These are phyloP conservation scores for Trichosporon coremiiforme DNA, from an alignment of 1,284 basidiomycete genomes.

Conservation along the genomic window DNA sequence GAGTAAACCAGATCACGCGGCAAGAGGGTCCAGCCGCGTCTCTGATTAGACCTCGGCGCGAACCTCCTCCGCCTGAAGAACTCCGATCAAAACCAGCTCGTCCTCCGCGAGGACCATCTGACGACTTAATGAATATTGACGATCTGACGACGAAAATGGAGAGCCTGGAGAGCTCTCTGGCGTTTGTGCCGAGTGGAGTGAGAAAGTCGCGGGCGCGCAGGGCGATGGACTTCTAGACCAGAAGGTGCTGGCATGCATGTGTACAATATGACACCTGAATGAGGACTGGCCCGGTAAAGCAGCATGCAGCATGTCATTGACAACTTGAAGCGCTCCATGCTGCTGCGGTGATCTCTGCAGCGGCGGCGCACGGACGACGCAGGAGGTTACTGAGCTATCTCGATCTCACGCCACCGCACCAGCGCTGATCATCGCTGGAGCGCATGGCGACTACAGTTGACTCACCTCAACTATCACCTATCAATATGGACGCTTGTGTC, in stretches of 20 bases:
- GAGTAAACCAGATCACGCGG: constrained; percentile 57
- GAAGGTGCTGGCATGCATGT: not conserved
- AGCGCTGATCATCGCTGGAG: not conserved
- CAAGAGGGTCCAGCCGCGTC: constrained; percentile 47
- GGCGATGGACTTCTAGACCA: constrained; percentile 8
- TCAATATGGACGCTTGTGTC: not conserved
- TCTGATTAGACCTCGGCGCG: constrained; percentile 43
- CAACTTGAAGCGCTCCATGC: no score
- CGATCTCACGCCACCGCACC: not conserved
- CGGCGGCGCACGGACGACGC: no score
- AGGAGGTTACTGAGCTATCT: no score
- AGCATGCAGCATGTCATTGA: no score
- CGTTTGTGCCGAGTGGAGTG: constrained; percentile 39
- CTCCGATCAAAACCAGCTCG: constrained; percentile 1
- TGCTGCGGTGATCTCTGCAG: no score
- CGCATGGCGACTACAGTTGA: not conserved
- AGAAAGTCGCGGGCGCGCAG: constrained; percentile 13
- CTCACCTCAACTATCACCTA: not conserved
- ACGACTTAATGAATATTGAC: constrained; percentile 40
- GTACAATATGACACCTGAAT: not conserved
- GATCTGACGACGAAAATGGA: constrained; percentile 35
- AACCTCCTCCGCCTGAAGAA: not conserved
- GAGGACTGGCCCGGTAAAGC: no score
- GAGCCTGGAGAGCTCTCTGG: constrained; percentile 40
- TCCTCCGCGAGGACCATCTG: constrained; percentile 18